A percentile compares a stretch with the other conserved stretches of the same genome.
These are phyloP conservation scores for Leavenworthia alabamica DNA, from an alignment of 345 rosid species.

Conservation along the genomic window DNA sequence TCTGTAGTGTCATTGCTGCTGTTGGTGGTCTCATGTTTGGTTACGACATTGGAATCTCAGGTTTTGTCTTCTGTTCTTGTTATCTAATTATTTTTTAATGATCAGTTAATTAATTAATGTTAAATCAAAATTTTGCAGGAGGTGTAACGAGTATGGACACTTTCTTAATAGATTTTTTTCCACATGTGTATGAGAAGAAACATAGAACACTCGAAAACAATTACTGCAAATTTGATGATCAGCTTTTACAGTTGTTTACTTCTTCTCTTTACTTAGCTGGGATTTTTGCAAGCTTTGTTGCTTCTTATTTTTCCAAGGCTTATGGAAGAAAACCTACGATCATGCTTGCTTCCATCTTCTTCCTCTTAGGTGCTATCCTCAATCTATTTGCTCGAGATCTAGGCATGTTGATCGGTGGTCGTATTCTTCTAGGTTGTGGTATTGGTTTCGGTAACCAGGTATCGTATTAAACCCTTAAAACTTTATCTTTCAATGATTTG, in stretches of 20 bases:
- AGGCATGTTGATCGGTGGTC: constrained; percentile 50
- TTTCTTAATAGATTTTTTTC: constrained; percentile 59
- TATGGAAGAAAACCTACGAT: constrained; percentile 52
- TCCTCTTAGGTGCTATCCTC: constrained; percentile 49
- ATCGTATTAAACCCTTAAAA: not conserved
- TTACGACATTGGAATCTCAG: constrained; percentile 62
- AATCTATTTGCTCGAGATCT: constrained; percentile 38
- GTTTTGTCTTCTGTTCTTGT: constrained; percentile 14
- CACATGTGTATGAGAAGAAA: constrained; percentile 50
- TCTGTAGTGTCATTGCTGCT: constrained; percentile 52
- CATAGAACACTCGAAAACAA: constrained; percentile 53
- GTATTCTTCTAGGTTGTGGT: constrained; percentile 56
- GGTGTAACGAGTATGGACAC: constrained; percentile 80
- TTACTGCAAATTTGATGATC: constrained; percentile 68
- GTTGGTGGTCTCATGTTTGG: constrained; percentile 68
- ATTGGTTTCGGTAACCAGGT: constrained; percentile 79
- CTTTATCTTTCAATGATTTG: not conserved
- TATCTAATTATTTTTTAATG: not conserved
- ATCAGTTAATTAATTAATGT: not conserved
- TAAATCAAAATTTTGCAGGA: constrained; percentile 31
- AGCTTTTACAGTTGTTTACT: constrained; percentile 58
- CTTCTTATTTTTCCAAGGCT: constrained; percentile 38
- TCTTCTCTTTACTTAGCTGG: constrained; percentile 79
- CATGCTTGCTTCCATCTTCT: constrained; percentile 54
- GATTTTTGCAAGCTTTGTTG: constrained; percentile 41